Base-by-base conservation (phyloP, 2,329 filamentous ascomycete genomes). In the Fusarium pseudoanthophilum region DNA sequence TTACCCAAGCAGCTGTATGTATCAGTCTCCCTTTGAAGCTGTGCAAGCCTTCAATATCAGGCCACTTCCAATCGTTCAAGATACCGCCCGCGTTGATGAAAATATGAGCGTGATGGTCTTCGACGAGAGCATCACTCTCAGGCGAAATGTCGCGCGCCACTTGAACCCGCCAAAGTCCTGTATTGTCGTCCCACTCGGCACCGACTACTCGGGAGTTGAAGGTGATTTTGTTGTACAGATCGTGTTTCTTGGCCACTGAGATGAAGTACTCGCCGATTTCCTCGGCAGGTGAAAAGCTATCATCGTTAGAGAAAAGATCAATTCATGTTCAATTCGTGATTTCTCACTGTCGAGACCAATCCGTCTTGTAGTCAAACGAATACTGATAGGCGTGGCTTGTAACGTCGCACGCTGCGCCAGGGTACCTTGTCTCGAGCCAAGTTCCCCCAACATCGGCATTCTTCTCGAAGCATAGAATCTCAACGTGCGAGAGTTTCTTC, bases 41-140 rank as follows among this genome's bases (percentile, higher is more conserved):
- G 3, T 62, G 20, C 14, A 62, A 36, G 4, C 67, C 67, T 14
- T 43, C 20, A 18, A 67, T 67, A 18, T 62, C 52, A 6, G 67
- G 57, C 67, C 67, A 69, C 5, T 57, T 61, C 67, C 67, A 69
- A 11, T 66, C 57, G 8, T 69, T 69, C 11, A 69, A 46, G 7
- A 67, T 49, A 4, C 57, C 67, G 7, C 57, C 61, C 0, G 57
- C 67, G 11, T 62, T 69, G n/a, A 69, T 59, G 18, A 69, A 53
- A 11, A 69, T 40, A 9, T 69, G 28, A 6, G 57, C 62, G 5
- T 43, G 30, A 20, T 39, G 52, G 3, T 55, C 45, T 42, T 56
- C 46, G 5, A 51, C 10, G 15, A 34, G 5, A 24, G 13, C 51
- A 37, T 55, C 43, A 5, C 14, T 30, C 18, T 36, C 40, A 20